These are phyloP conservation scores for Vitis hybrid DNA, from an alignment of 177 flowering plant species.

Conservation along the genomic window DNA sequence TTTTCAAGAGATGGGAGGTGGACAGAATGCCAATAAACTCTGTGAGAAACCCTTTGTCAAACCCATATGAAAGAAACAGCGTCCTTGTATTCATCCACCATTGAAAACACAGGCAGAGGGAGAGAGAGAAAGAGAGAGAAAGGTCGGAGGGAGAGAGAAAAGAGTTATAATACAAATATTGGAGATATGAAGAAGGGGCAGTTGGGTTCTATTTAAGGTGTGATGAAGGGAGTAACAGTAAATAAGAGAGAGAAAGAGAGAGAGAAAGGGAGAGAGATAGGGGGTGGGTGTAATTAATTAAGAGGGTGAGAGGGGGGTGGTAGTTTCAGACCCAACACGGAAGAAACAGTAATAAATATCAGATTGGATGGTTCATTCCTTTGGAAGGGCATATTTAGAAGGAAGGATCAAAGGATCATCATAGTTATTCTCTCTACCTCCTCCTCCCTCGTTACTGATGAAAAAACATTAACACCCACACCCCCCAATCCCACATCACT, in stretches of 20 bases:
- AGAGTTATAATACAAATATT: background rate
- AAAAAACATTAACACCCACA: background rate
- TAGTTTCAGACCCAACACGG: background rate
- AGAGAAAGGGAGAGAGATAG: conserved; percentile 17
- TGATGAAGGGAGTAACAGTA: conserved; percentile 13
- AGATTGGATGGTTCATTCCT: conserved; percentile 25
- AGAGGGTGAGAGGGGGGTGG: background rate
- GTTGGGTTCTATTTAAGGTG: conserved; percentile 25
- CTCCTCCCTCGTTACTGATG: conserved; percentile 7
- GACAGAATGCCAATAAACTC: conserved; percentile 99
- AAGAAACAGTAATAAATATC: conserved; percentile 7
- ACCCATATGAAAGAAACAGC: conserved; percentile 53
- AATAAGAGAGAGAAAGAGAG: conserved; percentile 29
- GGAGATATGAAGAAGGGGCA: conserved; percentile 3
- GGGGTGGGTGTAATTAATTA: conserved; percentile 17
- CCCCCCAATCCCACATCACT: background rate
- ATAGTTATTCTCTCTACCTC: conserved; percentile 17
- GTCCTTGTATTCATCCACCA: conserved; percentile 6
- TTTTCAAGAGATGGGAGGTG: conserved; percentile 59
- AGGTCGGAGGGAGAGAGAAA: background rate
- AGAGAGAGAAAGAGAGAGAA: background rate
- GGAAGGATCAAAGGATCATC: conserved; percentile 30
- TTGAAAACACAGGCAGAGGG: background rate
- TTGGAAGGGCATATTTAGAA: conserved; percentile 17
- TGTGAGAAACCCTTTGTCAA: conserved; percentile 79